Percentiles rank a stretch among this genome's conserved stretches.
phyloP scores from a whole-genome alignment of 768 basidiomycete genomes.

The Mycena olivaceomarginata region DNA sequence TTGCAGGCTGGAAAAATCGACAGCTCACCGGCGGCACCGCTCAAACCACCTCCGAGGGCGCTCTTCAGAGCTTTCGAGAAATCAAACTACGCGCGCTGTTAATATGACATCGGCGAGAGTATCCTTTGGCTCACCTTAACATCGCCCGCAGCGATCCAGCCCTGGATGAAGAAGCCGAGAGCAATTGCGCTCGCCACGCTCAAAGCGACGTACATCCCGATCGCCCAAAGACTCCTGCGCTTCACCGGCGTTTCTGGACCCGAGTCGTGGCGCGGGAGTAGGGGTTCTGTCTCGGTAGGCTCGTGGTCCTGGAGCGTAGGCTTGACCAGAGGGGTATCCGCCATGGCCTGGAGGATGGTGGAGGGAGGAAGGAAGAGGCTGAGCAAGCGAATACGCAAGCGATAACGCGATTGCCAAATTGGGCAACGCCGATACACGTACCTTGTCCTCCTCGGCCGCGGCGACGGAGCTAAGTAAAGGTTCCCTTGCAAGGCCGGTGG shows the following conservation, averaged over 20 bases:
- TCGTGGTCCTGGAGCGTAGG: not conserved
- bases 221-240: constrained; percentile 20
- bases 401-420: constrained; percentile 24
- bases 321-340: constrained; percentile 30
- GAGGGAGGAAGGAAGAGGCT: constrained; percentile 11
- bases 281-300: constrained; percentile 11
- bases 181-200: constrained; percentile 59
- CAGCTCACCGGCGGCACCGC: constrained; percentile 82
- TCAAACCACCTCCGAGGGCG: constrained; percentile 93
- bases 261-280: constrained; percentile 29
- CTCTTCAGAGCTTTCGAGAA: constrained; percentile 83
- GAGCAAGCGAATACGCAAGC: constrained; percentile 15
- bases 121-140: constrained; percentile 66
- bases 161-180: constrained; percentile 77
- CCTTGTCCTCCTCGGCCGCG: not conserved
- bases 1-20: not conserved
- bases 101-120: not conserved
- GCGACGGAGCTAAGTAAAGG: not conserved
- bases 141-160: constrained; percentile 81
- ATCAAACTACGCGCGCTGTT: constrained; percentile 79
- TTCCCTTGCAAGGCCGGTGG: not conserved
- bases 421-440: constrained; percentile 1
- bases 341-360: constrained; percentile 20
- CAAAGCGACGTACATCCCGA: constrained; percentile 55
- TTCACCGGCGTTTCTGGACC: not conserved